Conservation (phyloP, 2,329 filamentous ascomycete genomes). For the Ceratocystis alfenasii region DNA sequence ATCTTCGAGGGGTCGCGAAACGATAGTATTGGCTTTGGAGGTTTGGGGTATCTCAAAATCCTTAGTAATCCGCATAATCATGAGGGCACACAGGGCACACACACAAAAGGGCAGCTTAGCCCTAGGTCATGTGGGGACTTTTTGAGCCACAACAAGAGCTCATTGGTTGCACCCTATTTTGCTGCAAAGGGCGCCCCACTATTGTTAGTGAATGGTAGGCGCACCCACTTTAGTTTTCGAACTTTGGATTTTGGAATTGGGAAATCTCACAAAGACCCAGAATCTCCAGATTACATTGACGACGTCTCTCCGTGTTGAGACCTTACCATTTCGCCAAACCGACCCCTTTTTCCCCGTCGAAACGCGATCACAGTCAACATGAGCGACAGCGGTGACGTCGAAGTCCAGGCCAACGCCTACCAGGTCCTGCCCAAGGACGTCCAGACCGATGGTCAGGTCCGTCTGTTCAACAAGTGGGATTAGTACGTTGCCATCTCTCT, state of each 20-base stretch:
- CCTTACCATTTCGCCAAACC: constrained; percentile 30
- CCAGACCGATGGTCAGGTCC: constrained; percentile 79
- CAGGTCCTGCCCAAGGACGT: constrained; percentile 88
- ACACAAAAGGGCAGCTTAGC: constrained; percentile 32
- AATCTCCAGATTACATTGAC: constrained; percentile 21
- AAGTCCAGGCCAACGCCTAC: constrained; percentile 69
- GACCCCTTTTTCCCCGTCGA: constrained; percentile 24
- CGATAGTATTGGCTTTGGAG: constrained; percentile 23
- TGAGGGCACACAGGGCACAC: constrained; percentile 23
- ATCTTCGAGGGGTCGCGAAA: constrained; percentile 19
- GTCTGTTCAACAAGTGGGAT: constrained; percentile 95
- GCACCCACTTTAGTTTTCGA: constrained; percentile 22
- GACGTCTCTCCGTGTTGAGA: constrained; percentile 22
- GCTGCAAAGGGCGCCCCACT: constrained; percentile 30
- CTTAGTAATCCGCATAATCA: constrained; percentile 21
- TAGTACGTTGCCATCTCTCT: constrained; percentile 38
- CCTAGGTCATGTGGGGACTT: constrained; percentile 31
- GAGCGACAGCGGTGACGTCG: constrained; percentile 92
- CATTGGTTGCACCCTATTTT: constrained; percentile 32
- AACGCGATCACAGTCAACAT: constrained; percentile 41
- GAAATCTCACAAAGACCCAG: constrained; percentile 23
- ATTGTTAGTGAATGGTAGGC: constrained; percentile 20
- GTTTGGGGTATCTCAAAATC: constrained; percentile 15
- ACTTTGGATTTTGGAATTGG: constrained; percentile 22
- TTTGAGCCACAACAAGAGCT: constrained; percentile 26